Evolutionary conservation across 148 eudicot species (phyloP), one percentile per base, ranked within the genome.

Genomic region (Fagopyrum homotropicum): DNA sequence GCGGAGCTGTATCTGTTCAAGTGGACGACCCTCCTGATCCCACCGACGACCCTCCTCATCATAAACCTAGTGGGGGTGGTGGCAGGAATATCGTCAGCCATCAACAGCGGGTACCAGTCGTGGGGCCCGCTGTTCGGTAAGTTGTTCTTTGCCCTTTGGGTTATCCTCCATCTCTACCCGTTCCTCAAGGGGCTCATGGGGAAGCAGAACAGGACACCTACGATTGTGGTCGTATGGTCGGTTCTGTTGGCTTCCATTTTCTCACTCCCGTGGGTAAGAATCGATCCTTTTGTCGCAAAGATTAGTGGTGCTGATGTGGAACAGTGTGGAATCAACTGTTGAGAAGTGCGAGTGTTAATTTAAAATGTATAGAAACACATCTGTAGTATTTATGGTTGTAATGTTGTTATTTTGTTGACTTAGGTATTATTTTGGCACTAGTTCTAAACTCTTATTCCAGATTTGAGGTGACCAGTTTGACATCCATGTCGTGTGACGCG

Each of bases 101-200:
- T 91, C 49, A 89, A 89, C 84, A 89, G 96, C 11, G 96, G 96
- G 30, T 91, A 85, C 79, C 96, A 91, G 73, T 83, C 96, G 2
- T 88, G 92, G 96, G 96, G 96, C 17, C 92, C 92, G 0, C 86
- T 90, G 61, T 90, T 90, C 64, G 96, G 96, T 17, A 90, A 90
- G 81, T 81, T 90, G 22, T 90, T 90, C 84, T 90, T 90, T 40
- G 81, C 92, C 11, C 83, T 90, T 26, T 90, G 96, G 96, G 96
- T 90, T 75, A 87, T 90, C 61, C 81, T 90, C 45, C 96, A 90
- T 83, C 87, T 90, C 7, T 90, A 90, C 54, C 96, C 96, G 5
- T 90, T 90, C 82, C 88, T 90, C 19, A 90, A 90, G 80, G 92
- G 96, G 56, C 87, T 91, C 5, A 87, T 91, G 96, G 96, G 96